phyloP scores from a whole-genome alignment of 441 rosid species.

The Bruguiera hainesii region DNA sequence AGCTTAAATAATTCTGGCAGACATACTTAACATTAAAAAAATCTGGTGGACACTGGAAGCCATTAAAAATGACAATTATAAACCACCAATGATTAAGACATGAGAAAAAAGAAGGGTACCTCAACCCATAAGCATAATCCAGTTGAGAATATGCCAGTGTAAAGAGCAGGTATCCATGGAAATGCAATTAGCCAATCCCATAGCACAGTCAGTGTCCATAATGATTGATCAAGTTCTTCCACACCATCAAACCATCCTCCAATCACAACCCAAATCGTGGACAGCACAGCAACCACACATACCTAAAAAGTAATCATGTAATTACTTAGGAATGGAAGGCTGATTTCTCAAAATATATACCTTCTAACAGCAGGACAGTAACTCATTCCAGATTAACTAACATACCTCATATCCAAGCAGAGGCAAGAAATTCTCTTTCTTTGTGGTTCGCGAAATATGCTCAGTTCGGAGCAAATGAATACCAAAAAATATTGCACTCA shows the following conservation, averaged over 20 bases:
- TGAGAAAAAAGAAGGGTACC: slow-evolving; percentile 30
- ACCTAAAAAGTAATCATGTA: slow-evolving; percentile 19
- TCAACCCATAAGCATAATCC: slow-evolving; percentile 62
- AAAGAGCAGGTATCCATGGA: slow-evolving; percentile 68
- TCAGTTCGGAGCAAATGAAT: slow-evolving; percentile 50
- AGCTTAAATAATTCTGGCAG: no score
- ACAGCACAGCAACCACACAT: slow-evolving; percentile 37
- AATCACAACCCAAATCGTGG: slow-evolving; percentile 33
- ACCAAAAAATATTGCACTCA: slow-evolving; percentile 50
- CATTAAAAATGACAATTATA: neutral
- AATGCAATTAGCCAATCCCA: slow-evolving; percentile 52
- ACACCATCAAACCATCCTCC: slow-evolving; percentile 31
- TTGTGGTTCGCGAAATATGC: slow-evolving; percentile 42
- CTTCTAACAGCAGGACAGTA: neutral
- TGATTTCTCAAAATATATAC: neutral
- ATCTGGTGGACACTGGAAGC: neutral
- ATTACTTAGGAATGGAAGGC: neutral
- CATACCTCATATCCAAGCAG: slow-evolving; percentile 48
- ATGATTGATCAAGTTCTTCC: slow-evolving; percentile 24
- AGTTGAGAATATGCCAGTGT: slow-evolving; percentile 55
- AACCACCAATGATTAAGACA: neutral
- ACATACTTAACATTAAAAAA: no score
- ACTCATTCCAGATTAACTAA: neutral
- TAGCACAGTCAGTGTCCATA: slow-evolving; percentile 43
- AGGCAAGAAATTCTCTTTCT: slow-evolving; percentile 39